Percentiles rank a stretch among this genome's conserved stretches.
Conservation (phyloP, 75 land plant genomes). For the Sequoia sempervirens region DNA sequence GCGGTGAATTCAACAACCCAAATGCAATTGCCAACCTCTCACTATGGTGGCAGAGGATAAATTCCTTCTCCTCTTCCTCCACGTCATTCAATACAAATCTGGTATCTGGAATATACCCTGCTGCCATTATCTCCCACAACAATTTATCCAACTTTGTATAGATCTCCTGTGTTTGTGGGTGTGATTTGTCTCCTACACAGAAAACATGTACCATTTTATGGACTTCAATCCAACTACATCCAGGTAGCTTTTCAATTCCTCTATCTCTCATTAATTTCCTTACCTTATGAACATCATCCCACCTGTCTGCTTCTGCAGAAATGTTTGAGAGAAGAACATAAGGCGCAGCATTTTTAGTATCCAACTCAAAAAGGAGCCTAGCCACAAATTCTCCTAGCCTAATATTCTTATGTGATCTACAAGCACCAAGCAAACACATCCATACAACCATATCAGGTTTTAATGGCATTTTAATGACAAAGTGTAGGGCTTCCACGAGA, state of each 20-base stretch:
- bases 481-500: conserved; percentile 10
- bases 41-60: neutral
- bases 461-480: conserved; percentile 16
- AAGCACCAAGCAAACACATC: conserved; percentile 17
- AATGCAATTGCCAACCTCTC: neutral
- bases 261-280: conserved; percentile 3
- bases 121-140: neutral
- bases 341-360: neutral
- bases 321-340: conserved; percentile 17
- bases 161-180: conserved; percentile 2
- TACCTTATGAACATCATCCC: conserved; percentile 15
- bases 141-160: neutral
- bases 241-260: conserved; percentile 12
- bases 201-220: conserved; percentile 11
- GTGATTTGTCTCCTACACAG: neutral
- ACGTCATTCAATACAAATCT: neutral
- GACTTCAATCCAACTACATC: conserved; percentile 23
- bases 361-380: conserved; percentile 6
- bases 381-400: conserved; percentile 14
- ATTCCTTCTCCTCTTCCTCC: neutral
- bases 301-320: conserved; percentile 6
- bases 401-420: conserved; percentile 11
- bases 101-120: neutral
- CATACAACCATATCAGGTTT: conserved; percentile 11
- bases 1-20: neutral